phyloP scores from a whole-genome alignment of 2,329 filamentous ascomycete species.

The Pseudogymnoascus sp. region DNA sequence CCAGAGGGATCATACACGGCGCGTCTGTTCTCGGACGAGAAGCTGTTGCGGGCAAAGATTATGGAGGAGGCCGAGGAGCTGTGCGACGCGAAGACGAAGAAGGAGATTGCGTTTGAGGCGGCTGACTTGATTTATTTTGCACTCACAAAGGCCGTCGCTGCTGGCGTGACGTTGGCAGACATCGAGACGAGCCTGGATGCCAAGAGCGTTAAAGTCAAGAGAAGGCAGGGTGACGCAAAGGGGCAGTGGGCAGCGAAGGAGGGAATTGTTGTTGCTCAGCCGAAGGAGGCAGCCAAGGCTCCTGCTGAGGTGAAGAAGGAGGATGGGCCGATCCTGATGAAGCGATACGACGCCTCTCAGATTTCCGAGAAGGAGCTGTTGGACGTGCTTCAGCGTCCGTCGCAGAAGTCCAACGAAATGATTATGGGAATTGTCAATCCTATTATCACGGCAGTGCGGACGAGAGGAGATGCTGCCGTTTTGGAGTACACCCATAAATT shows the following conservation, averaged over 20 bases:
- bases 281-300: constrained; percentile 37
- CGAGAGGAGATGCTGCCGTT: constrained; percentile 77
- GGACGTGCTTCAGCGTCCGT: constrained; percentile 74
- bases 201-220: constrained; percentile 92
- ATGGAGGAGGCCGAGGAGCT: constrained; percentile 97
- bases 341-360: constrained; percentile 60
- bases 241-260: constrained; percentile 83
- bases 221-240: constrained; percentile 89
- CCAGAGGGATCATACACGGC: constrained; percentile 90
- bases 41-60: constrained; percentile 87
- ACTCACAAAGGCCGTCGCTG: constrained; percentile 75
- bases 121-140: constrained; percentile 96
- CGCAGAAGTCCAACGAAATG: constrained; percentile 87
- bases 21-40: constrained; percentile 82
- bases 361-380: constrained; percentile 57
- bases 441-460: constrained; percentile 81
- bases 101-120: constrained; percentile 87
- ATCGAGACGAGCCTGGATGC: constrained; percentile 88
- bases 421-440: constrained; percentile 87
- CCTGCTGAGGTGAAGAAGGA: constrained; percentile 40
- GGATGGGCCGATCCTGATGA: constrained; percentile 64
- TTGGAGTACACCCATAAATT: constrained; percentile 96
- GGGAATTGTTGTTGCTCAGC: constrained; percentile 41
- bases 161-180: constrained; percentile 78
- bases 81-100: constrained; percentile 71